Evolutionary conservation across 1,139 yeast species (phyloP).

Genomic region (Suhomyces bolitotheri): DNA sequence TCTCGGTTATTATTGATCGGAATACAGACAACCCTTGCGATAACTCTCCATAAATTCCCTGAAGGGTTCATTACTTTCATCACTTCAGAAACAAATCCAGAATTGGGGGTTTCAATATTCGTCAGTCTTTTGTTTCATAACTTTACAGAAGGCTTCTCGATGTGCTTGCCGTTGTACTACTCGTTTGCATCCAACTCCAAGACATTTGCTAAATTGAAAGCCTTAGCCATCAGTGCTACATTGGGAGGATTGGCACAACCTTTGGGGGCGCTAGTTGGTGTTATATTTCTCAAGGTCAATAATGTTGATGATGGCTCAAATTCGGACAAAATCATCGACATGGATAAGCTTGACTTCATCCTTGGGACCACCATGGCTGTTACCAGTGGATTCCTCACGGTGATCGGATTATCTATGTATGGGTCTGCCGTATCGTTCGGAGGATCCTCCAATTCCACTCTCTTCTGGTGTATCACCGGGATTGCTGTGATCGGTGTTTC

Average conservation of each 20-base stretch:
- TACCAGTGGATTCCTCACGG: slow-evolving; percentile 82
- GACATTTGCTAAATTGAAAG: slow-evolving; percentile 53
- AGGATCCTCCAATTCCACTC: slow-evolving; percentile 54
- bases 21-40: slow-evolving; percentile 83
- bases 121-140: slow-evolving; percentile 85
- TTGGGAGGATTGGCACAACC: slow-evolving; percentile 90
- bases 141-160: slow-evolving; percentile 92
- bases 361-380: slow-evolving; percentile 69
- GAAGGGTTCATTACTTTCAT: slow-evolving; percentile 91
- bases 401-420: slow-evolving; percentile 83
- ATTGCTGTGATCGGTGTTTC: slow-evolving; percentile 40
- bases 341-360: slow-evolving; percentile 38
- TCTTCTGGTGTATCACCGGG: slow-evolving; percentile 55
- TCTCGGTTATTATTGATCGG: slow-evolving; percentile 83
- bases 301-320: slow-evolving; percentile 26
- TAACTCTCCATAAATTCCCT: slow-evolving; percentile 87
- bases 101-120: slow-evolving; percentile 77
- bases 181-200: slow-evolving; percentile 41
- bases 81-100: slow-evolving; percentile 71
- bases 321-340: slow-evolving; percentile 24
- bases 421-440: slow-evolving; percentile 74
- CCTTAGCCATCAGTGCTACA: slow-evolving; percentile 62
- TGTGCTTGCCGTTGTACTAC: slow-evolving; percentile 86
- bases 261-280: slow-evolving; percentile 79
- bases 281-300: slow-evolving; percentile 49